Base-by-base conservation (phyloP, 2,329 filamentous ascomycete species). In the Colletotrichum sp. region DNA sequence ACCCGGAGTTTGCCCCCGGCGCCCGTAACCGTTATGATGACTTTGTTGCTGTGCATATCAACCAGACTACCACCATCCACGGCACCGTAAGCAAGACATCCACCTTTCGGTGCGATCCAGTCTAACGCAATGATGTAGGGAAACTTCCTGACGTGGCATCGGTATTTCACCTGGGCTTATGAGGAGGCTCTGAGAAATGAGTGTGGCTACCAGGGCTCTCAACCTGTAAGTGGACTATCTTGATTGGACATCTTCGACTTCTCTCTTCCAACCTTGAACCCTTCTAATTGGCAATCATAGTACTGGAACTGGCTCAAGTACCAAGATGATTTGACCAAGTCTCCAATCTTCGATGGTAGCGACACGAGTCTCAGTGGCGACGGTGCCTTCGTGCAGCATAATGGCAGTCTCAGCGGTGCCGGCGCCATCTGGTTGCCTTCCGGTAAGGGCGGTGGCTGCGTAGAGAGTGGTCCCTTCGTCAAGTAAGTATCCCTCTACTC, bases 281-380 rank as follows among this genome's bases (percentile, higher is more conserved):
- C 18, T 13, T n/a, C 74, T 77, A 21, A 76, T 55, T 6, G 7
- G 7, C 2, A 12, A 4, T 7, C n/a, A n/a, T 60, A 77, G 76
- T 86, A 86, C 78, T 84, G 84, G 82, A 82, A 85, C 76, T 86
- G 84, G 84, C 77, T 80, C 18, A 80, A 81, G 18, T 82, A 83
- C 60, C 78, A 81, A 28, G 64, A 78, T 16, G 77, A 79, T 57
- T 78, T 83, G 64, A 77, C 81, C 32, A 83, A 78, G 76, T 85
- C 83, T 14, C 80, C 84, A 9, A 78, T 87, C 32, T 86, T 86
- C 74, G 85, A 87, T 61, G 86, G 86, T 28, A 85, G 83, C 61
- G 83, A 81, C 10, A 82, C 79, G 61, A 84, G 83, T 18, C 79
- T 87, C 77, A 83, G 83, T n/a, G 84, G 85, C 28, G 83, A 87